Percentiles rank a stretch among this genome's conserved stretches.
Evolutionary conservation across 768 basidiomycete species (phyloP).

Genomic region (Kwoniella dejecticola): DNA sequence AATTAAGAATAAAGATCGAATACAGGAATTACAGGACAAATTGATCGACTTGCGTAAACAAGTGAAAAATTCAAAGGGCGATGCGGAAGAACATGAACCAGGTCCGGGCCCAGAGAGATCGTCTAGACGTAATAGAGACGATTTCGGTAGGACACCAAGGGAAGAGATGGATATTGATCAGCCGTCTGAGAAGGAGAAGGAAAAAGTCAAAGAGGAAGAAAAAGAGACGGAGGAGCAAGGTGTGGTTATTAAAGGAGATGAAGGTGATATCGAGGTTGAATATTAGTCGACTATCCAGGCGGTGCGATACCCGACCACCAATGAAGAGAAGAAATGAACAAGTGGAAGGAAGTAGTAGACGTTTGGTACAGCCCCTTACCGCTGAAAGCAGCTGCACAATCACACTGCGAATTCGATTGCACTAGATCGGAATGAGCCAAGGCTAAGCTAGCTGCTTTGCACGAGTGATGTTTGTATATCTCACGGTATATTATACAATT

Average conservation of each 20-base stretch:
- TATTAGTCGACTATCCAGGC: too few species aligned
- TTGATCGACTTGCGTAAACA: conserved; percentile 37
- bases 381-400: too few species aligned
- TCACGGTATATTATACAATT: conserved; percentile 1
- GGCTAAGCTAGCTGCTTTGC: too few species aligned
- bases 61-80: conserved; percentile 21
- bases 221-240: conserved; percentile 26
- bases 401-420: too few species aligned
- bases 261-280: conserved; percentile 50
- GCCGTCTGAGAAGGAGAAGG: not conserved
- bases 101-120: not conserved
- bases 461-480: not conserved
- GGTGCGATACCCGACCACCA: too few species aligned
- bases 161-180: conserved; percentile 30
- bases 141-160: conserved; percentile 35
- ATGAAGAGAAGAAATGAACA: not conserved
- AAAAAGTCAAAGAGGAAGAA: too few species aligned
- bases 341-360: too few species aligned
- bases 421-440: too few species aligned
- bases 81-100: not conserved
- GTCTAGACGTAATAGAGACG: conserved; percentile 21
- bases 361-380: too few species aligned
- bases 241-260: conserved; percentile 42
- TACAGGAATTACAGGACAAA: conserved; percentile 32
- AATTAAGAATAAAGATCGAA: conserved; percentile 29